Conservation (phyloP, 208 protist species). For the Leishmania martiniquensis region DNA sequence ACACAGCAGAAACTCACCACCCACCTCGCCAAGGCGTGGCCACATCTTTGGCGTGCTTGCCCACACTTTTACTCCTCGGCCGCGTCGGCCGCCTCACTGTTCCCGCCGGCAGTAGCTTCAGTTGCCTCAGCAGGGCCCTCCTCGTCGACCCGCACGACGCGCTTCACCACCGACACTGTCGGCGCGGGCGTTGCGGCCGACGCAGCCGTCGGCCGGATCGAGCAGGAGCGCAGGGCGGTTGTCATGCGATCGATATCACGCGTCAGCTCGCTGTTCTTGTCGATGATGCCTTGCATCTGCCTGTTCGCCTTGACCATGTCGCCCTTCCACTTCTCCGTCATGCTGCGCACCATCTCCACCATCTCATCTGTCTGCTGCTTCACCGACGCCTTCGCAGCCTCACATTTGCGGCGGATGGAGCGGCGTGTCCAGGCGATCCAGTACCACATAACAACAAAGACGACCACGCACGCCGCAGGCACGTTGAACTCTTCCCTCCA, state of each 20-base stretch:
- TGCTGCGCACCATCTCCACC: conserved; percentile 46
- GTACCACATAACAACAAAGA: conserved; percentile 75
- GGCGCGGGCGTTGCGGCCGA: neutral
- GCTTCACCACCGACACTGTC: conserved; percentile 9
- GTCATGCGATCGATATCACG: conserved; percentile 86
- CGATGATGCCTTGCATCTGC: conserved; percentile 79
- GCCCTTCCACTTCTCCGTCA: conserved; percentile 61
- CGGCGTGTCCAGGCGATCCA: conserved; percentile 68
- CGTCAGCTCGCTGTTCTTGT: conserved; percentile 84
- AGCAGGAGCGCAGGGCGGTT: conserved; percentile 73
- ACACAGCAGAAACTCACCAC: neutral
- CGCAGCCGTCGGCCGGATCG: conserved; percentile 33
- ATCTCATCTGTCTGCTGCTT: conserved; percentile 70
- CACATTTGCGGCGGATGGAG: conserved; percentile 61
- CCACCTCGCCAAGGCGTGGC: neutral
- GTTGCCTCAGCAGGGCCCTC: neutral
- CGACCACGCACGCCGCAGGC: conserved; percentile 49
- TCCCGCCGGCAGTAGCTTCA: neutral
- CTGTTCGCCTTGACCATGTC: conserved; percentile 62
- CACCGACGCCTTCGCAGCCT: conserved; percentile 37
- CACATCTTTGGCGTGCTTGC: neutral
- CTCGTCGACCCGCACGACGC: neutral
- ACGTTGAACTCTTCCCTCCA: conserved; percentile 81
- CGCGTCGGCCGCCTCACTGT: neutral
- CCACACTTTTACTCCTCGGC: neutral